A percentile compares a stretch with the other conserved stretches of the same genome.
Conservation (phyloP, 2,329 filamentous ascomycete genomes). For the Sclerotinia trifoliorum region DNA sequence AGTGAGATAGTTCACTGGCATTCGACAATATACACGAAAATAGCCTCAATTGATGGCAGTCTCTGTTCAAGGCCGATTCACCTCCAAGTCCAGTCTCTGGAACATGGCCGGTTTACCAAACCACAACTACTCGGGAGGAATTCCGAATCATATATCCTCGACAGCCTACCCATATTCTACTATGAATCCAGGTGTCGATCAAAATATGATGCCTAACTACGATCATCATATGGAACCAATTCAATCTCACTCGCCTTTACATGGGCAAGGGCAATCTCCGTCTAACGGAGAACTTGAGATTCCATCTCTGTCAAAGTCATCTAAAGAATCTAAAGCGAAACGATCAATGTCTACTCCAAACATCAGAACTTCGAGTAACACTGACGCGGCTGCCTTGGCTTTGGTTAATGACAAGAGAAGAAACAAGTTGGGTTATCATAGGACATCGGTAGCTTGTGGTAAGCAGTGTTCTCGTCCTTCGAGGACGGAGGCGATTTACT, state of each 20-base stretch:
- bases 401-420: conserved; percentile 63
- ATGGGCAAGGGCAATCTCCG: conserved; percentile 30
- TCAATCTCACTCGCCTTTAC: conserved; percentile 29
- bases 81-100: conserved; percentile 38
- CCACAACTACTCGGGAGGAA: conserved; percentile 31
- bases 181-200: conserved; percentile 33
- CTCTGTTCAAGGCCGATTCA: conserved; percentile 36
- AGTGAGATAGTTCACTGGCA: conserved; percentile 26
- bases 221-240: conserved; percentile 33
- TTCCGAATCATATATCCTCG: conserved; percentile 30
- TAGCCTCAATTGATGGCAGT: conserved; percentile 40
- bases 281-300: conserved; percentile 27
- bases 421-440: conserved; percentile 93
- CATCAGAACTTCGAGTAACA: conserved; percentile 45
- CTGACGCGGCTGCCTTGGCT: conserved; percentile 38
- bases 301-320: conserved; percentile 17
- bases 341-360: conserved; percentile 52
- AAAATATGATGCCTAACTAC: conserved; percentile 35
- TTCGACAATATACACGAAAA: conserved; percentile 18
- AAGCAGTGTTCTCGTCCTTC: conserved; percentile 48
- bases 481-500: conserved; percentile 21
- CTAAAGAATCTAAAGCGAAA: conserved; percentile 42
- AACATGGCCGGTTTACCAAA: conserved; percentile 35
- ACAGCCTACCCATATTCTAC: conserved; percentile 39
- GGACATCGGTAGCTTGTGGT: conserved; percentile 95